Base-by-base conservation (phyloP, 2,329 filamentous ascomycete species). In the Exophiala oligosperma region DNA sequence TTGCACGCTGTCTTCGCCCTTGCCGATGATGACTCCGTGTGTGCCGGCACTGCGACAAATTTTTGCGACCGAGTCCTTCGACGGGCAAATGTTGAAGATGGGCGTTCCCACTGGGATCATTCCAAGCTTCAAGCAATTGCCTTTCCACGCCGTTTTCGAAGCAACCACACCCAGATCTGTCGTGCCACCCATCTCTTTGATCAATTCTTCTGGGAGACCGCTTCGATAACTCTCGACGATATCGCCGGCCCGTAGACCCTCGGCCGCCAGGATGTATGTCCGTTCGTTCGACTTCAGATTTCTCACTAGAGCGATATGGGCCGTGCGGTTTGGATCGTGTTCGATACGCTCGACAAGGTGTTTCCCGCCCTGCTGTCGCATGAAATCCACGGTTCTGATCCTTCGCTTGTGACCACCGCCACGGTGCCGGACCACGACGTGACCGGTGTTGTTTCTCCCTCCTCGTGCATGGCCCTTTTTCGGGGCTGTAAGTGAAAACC, bases 1-100 rank as follows among this genome's bases (percentile, higher is more conserved):
- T 51, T 68, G 65, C 24, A 68, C 69, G 51, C 83, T 84, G 71
- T 87, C 85, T 67, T 94, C 91, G 55, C 95, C 91, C 77, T 96
- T 97, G 68, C 91, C 88, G 49, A 96, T 84, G 12, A 99, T 86
- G 2, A 90, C 88, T 23, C 91, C 94, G 70, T 92, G 92, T 8
- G 94, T 97, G 47, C 94, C 94, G 1, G 95, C 94, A 72, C 92
- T 95, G 62, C 94, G 88, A 73, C 94, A 99, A 73, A 99, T 94
- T 21, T 96, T 91, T 12, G 90, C 94, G 11, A 86, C 84, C 21
- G 57, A 57, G 24, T 88, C 84, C 59, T 87, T 87, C 32, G 84
- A 82, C 3, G 86, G 81, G 11, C 93, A 93, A 35, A 99, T 87
- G 66, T 93, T 94, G 80, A 89, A 97, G 52, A 99, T 86, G 43